phyloP scores from a whole-genome alignment of 2,329 filamentous ascomycete genomes.

The Diaporthe ilicicola region DNA sequence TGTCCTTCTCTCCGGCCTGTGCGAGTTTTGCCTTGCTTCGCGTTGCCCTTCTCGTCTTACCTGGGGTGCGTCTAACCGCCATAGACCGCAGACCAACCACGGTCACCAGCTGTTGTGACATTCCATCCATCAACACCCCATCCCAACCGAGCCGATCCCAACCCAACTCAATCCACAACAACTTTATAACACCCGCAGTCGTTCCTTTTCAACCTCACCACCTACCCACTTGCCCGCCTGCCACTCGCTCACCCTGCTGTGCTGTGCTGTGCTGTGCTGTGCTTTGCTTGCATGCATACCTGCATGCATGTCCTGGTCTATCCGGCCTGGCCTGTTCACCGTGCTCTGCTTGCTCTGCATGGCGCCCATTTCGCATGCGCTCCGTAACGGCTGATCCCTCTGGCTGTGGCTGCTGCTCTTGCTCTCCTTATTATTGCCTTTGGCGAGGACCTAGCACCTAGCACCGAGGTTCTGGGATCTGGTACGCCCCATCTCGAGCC shows the following conservation, averaged over 20 bases:
- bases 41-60: too few relatives aligned
- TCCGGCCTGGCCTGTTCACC: slow-evolving; percentile 1
- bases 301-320: background rate
- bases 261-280: background rate
- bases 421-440: background rate
- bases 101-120: background rate
- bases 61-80: background rate
- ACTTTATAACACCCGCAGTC: slow-evolving; percentile 17
- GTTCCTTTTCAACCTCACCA: background rate
- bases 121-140: background rate
- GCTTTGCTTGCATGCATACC: background rate
- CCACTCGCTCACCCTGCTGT: background rate
- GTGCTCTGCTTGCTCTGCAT: slow-evolving; percentile 11
- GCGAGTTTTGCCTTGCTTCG: background rate
- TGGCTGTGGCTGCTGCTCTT: background rate
- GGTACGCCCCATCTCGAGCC: slow-evolving; percentile 13
- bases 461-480: slow-evolving; percentile 6
- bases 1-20: background rate
- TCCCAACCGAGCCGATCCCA: background rate
- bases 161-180: background rate
- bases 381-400: slow-evolving; percentile 17
- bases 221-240: background rate
- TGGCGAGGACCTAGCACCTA: background rate
- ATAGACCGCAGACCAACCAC: background rate
- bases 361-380: slow-evolving; percentile 15